phyloP scores from a whole-genome alignment of 2,329 filamentous ascomycete species.

The Aspergillus texensis region DNA sequence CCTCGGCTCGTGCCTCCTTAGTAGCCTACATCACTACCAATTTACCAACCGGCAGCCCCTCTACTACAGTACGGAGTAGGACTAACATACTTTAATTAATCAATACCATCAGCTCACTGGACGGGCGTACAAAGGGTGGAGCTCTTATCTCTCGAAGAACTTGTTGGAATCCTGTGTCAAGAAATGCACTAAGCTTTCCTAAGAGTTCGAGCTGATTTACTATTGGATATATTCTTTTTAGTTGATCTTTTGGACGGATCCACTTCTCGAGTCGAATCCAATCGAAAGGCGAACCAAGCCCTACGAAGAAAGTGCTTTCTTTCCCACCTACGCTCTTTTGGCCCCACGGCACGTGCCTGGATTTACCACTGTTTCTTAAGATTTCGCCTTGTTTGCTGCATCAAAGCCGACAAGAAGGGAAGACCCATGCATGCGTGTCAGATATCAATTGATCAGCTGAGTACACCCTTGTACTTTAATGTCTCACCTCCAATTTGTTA shows the following conservation, averaged over 20 bases:
- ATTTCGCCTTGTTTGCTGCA: not conserved
- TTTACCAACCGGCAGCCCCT: not conserved
- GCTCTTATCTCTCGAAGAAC: not conserved
- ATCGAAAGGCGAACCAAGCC: not conserved
- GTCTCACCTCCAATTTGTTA: not conserved
- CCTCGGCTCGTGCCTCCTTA: not conserved
- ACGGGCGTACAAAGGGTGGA: not conserved
- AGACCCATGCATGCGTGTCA: not conserved
- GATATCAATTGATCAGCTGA: not conserved
- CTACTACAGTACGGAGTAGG: not conserved
- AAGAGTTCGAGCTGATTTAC: not conserved
- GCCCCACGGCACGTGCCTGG: not conserved
- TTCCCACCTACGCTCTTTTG: not conserved
- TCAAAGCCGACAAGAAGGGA: not conserved
- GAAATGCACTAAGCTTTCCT: slow-evolving; percentile 4
- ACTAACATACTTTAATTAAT: not conserved
- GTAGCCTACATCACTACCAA: not conserved
- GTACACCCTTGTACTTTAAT: not conserved
- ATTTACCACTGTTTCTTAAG: not conserved
- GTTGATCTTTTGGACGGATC: not conserved
- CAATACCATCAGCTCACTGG: not conserved
- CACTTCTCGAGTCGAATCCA: not conserved
- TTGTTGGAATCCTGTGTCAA: not conserved
- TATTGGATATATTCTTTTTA: not conserved
- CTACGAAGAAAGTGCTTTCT: no score